A percentile compares a stretch with the other conserved stretches of the same genome.
These are phyloP conservation scores for Erodium chrysanthum DNA, from an alignment of 441 rosid genomes.

Conservation along the genomic window DNA sequence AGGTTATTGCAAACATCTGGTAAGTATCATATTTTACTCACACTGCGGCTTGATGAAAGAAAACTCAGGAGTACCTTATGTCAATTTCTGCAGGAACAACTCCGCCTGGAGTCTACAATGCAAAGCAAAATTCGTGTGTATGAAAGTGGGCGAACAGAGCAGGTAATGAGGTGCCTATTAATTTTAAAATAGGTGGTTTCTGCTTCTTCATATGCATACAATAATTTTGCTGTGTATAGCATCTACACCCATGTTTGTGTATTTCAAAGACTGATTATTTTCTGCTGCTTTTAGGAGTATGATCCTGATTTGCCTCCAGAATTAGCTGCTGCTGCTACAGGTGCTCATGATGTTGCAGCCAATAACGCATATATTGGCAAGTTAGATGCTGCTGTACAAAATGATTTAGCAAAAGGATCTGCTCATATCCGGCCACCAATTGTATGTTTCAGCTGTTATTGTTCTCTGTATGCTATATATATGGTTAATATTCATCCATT, in stretches of 20 bases:
- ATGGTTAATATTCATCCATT: too few relatives aligned
- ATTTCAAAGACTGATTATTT: background rate
- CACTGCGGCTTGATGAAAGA: slow-evolving; percentile 17
- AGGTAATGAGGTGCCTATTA: slow-evolving; percentile 38
- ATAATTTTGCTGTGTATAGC: background rate
- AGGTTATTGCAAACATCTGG: slow-evolving; percentile 92
- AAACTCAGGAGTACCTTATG: slow-evolving; percentile 21
- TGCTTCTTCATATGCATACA: too few relatives aligned
- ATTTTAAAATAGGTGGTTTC: too few relatives aligned
- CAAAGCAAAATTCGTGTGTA: slow-evolving; percentile 97
- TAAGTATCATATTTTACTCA: slow-evolving; percentile 29
- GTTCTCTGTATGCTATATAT: too few relatives aligned
- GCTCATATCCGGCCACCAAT: slow-evolving; percentile 60
- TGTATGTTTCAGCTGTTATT: slow-evolving; percentile 37
- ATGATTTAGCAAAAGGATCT: slow-evolving; percentile 45
- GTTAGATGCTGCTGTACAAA: slow-evolving; percentile 42
- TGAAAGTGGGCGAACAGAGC: slow-evolving; percentile 88
- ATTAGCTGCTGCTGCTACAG: slow-evolving; percentile 77
- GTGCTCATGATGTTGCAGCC: slow-evolving; percentile 52
- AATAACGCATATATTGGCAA: slow-evolving; percentile 47
- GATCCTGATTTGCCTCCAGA: slow-evolving; percentile 99
- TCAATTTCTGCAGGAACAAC: slow-evolving; percentile 57
- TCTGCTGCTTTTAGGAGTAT: slow-evolving; percentile 46
- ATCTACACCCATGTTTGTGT: slow-evolving; percentile 3
- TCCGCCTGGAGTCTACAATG: slow-evolving; percentile 79